Evolutionary conservation across 2,329 filamentous ascomycete species (phyloP).

Genomic region (Claviceps pazoutovae): DNA sequence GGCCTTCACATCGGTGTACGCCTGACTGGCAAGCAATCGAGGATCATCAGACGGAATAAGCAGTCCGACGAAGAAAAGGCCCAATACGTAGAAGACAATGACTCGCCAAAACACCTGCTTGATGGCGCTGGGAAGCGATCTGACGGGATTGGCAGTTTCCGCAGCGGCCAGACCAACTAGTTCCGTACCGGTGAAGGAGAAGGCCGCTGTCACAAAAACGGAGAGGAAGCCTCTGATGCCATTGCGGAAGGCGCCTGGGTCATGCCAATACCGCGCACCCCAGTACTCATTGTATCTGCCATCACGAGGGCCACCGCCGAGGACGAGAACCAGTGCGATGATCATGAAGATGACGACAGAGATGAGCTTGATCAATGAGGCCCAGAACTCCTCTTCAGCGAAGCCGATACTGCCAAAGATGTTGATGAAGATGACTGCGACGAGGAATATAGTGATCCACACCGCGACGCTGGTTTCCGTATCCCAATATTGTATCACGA

Average conservation of each 20-base stretch:
- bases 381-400: constrained; percentile 42
- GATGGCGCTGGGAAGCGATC: constrained; percentile 62
- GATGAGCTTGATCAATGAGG: constrained; percentile 39
- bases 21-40: constrained; percentile 29
- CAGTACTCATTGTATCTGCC: constrained; percentile 27
- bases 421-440: constrained; percentile 36
- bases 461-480: constrained; percentile 29
- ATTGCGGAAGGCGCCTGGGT: constrained; percentile 44
- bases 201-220: constrained; percentile 57
- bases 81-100: constrained; percentile 35
- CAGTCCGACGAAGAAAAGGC: constrained; percentile 34
- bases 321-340: constrained; percentile 40
- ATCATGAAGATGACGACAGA: constrained; percentile 50
- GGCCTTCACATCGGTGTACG: constrained; percentile 26
- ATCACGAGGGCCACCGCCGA: constrained; percentile 39
- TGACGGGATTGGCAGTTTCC: constrained; percentile 51
- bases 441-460: constrained; percentile 40
- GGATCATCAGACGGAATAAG: constrained; percentile 28
- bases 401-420: constrained; percentile 41
- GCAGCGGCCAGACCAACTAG: constrained; percentile 57
- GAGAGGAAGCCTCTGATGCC: constrained; percentile 57
- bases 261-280: constrained; percentile 29
- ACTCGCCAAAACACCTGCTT: constrained; percentile 55
- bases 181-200: constrained; percentile 55
- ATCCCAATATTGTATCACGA: constrained; percentile 40